phyloP scores from a whole-genome alignment of 768 basidiomycete species.

The Tremella yokohamensis region DNA sequence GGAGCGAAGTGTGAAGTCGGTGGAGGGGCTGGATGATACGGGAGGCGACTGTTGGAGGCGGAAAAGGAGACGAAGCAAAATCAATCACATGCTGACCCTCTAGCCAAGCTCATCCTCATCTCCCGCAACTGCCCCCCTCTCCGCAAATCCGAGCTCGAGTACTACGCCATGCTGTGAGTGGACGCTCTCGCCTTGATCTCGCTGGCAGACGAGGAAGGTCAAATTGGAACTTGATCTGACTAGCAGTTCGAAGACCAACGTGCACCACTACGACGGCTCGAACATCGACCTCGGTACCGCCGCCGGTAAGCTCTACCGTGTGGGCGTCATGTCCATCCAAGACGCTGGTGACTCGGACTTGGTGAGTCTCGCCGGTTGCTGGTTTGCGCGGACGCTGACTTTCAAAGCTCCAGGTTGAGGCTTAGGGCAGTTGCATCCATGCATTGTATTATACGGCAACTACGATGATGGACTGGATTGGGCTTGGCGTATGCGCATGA shows the following conservation, averaged over 20 bases:
- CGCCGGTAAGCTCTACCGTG: conserved; percentile 98
- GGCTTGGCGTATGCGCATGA: conserved; percentile 23
- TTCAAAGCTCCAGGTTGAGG: conserved; percentile 38
- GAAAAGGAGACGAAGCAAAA: background rate
- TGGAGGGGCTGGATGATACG: background rate
- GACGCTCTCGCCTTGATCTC: background rate
- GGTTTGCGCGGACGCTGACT: conserved; percentile 6
- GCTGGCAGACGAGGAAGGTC: background rate
- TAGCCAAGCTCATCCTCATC: conserved; percentile 97
- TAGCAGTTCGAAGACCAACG: conserved; percentile 79
- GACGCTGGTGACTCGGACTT: conserved; percentile 97
- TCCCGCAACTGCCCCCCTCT: conserved; percentile 98
- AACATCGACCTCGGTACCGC: conserved; percentile 98
- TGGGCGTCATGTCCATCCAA: conserved; percentile 95
- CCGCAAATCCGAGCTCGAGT: conserved; percentile 98
- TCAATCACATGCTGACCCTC: conserved; percentile 1
- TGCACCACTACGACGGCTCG: conserved; percentile 96
- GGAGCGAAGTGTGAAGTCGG: background rate
- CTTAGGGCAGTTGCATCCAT: conserved; percentile 41
- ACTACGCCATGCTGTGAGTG: conserved; percentile 88
- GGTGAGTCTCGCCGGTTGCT: conserved; percentile 29
- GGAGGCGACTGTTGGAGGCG: background rate
- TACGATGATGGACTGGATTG: background rate
- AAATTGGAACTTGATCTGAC: background rate
- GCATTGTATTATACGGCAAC: conserved; percentile 43